Conservation (phyloP, 257 asterid species). For the Nemophila menziesii region DNA sequence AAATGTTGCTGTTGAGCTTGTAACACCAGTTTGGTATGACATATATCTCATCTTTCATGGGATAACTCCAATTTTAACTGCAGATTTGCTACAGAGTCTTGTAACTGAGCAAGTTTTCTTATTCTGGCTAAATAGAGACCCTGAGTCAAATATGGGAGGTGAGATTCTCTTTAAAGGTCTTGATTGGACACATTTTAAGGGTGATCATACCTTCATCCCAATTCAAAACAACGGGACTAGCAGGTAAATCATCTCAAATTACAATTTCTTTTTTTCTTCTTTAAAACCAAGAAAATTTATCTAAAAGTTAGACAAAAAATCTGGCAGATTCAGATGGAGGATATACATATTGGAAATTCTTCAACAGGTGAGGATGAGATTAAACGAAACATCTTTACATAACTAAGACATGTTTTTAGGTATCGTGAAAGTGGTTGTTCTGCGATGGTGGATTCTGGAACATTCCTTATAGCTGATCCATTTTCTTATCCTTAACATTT, state of each 20-base stretch:
- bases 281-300: not conserved
- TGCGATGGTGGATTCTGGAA: constrained; percentile 34
- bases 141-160: constrained; percentile 15
- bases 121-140: constrained; percentile 21
- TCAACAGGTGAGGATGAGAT: constrained; percentile 19
- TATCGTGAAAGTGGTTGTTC: constrained; percentile 23
- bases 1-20: constrained; percentile 9
- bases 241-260: constrained; percentile 13
- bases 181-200: constrained; percentile 25
- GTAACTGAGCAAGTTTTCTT: constrained; percentile 19
- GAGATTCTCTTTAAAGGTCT: constrained; percentile 29
- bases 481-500: not conserved
- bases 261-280: not conserved
- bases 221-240: constrained; percentile 21
- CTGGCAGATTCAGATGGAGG: constrained; percentile 24
- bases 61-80: not conserved
- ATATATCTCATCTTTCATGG: too few species aligned
- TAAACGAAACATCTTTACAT: too few species aligned
- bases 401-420: constrained; percentile 10
- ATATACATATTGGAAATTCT: constrained; percentile 17
- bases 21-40: constrained; percentile 25
- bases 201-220: constrained; percentile 21
- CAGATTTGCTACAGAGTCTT: constrained; percentile 12
- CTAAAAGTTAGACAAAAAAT: not conserved
- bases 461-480: constrained; percentile 34